Conservation (phyloP, 495 filamentous ascomycete species). For the Pyronema omphalodes region DNA sequence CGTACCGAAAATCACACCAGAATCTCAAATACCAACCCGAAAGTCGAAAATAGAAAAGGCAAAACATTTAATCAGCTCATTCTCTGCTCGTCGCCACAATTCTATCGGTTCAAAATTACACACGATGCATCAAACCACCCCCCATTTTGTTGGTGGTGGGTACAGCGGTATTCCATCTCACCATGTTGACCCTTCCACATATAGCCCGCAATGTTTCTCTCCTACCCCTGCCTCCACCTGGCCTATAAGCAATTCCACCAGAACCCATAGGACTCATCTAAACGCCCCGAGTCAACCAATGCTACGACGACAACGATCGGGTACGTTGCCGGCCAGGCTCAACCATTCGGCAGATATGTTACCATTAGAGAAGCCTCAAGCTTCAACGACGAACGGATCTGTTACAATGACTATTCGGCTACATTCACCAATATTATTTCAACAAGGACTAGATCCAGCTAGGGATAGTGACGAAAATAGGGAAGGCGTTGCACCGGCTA, state of each 20-base stretch:
- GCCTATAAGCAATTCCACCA: background rate
- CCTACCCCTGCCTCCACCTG: background rate
- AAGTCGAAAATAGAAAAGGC: no score
- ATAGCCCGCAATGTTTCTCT: background rate
- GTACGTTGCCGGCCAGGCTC: conserved; percentile 5
- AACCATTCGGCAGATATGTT: conserved; percentile 4
- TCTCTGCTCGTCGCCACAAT: no score
- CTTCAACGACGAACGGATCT: conserved; percentile 32
- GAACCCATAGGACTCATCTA: background rate
- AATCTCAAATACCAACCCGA: no score
- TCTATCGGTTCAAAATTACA: no score
- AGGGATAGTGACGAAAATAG: conserved; percentile 29
- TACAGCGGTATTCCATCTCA: conserved; percentile 23
- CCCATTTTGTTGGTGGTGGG: conserved; percentile 18
- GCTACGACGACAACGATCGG: background rate
- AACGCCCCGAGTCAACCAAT: background rate
- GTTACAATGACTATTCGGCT: conserved; percentile 32
- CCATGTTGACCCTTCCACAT: background rate
- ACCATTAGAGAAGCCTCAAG: conserved; percentile 30
- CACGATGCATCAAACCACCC: background rate
- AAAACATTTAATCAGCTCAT: no score
- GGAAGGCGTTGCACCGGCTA: conserved; percentile 48
- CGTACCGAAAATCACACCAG: no score
- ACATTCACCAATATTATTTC: conserved; percentile 75
- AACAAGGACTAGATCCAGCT: conserved; percentile 80